Evolutionary conservation across 1,139 yeast species (phyloP).

Genomic region (Sugiyamaella neomexicana): DNA sequence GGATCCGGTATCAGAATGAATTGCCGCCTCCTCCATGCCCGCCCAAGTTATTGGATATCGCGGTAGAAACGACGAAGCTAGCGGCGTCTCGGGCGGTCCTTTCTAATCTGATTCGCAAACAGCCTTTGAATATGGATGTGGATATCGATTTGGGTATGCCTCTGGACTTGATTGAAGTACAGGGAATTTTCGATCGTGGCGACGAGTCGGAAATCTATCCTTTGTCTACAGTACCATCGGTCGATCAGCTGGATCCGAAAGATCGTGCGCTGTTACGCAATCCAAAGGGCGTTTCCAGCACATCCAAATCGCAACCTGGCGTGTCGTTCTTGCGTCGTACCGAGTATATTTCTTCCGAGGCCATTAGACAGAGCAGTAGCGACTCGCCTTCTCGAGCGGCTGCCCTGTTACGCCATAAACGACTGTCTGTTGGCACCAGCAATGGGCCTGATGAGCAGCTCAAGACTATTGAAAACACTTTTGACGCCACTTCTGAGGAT

Average conservation of each 20-base stretch:
- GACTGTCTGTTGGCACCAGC: slow-evolving; percentile 22
- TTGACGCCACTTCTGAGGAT: slow-evolving; percentile 58
- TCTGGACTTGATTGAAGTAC: slow-evolving; percentile 66
- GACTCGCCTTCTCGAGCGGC: slow-evolving; percentile 37
- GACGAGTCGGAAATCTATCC: slow-evolving; percentile 50
- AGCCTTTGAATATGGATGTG: slow-evolving; percentile 63
- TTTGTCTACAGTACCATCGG: slow-evolving; percentile 15
- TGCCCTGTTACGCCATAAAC: slow-evolving; percentile 30
- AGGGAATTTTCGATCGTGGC: slow-evolving; percentile 66
- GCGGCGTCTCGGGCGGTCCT: slow-evolving; percentile 60
- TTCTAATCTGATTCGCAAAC: slow-evolving; percentile 73
- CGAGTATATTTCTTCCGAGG: slow-evolving; percentile 68
- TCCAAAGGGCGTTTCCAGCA: slow-evolving; percentile 51
- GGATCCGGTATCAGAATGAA: slow-evolving; percentile 79
- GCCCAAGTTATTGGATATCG: slow-evolving; percentile 71
- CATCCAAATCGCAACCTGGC: slow-evolving; percentile 54
- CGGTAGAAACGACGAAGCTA: slow-evolving; percentile 47
- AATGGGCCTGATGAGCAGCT: slow-evolving; percentile 64
- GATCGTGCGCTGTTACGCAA: slow-evolving; percentile 79
- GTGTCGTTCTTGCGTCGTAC: slow-evolving; percentile 92
- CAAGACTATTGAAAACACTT: slow-evolving; percentile 71
- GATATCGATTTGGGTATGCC: slow-evolving; percentile 82
- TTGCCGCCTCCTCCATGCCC: slow-evolving; percentile 94
- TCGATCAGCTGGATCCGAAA: slow-evolving; percentile 58
- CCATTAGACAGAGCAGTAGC: slow-evolving; percentile 30